Base-by-base conservation (phyloP, 208 protist genomes). In the Trypanosoma brucei region DNA sequence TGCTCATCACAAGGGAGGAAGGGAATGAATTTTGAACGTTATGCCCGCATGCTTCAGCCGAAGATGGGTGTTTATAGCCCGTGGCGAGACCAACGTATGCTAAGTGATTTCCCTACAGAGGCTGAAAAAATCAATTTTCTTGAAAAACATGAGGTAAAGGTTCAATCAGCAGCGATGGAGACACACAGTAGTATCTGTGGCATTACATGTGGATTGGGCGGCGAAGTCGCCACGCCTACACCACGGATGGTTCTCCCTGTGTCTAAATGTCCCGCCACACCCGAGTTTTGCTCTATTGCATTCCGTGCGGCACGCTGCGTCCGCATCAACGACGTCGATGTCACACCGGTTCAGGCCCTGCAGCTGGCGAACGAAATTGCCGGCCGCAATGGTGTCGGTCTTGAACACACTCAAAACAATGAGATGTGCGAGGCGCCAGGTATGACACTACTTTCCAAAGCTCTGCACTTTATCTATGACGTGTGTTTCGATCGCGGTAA, bases 371-470 rank as follows among this genome's bases (percentile, higher is more conserved):
- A 97, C 75, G 83, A 91, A 48, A 91, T 97, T 54, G 92, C 77
- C 11, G 89, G 89, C 38, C 78, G 92, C 52, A 93, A 95, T 75
- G 88, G 86, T 58, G 73, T 95, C 34, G 92, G 92, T 36, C 55
- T 94, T 59, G 68, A 79, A 35, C 79, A 84, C 69, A 92, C 91
- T 8, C 76, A 79, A 35, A 85, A 92, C 14, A 87, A 85, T 56
- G 81, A 76, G 31, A 93, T 96, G 84, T 96, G 86, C 77, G 92
- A 97, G 71, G 78, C 92, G 1, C 92, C 92, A 0, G 92, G 92
- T 50, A 97, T 97, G 92, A 49, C 58, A 22, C 78, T 97, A 7
- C 90, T 97, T 56, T 62, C 83, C 8, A 67, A 65, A 4, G 79
- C 83, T 46, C 77, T 95, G 50, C 68, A 72, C 37, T 94, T 79